A percentile compares a stretch with the other conserved stretches of the same genome.
These are phyloP conservation scores for Diaporthe humulicola DNA, from an alignment of 2,329 filamentous ascomycete species.

Conservation along the genomic window DNA sequence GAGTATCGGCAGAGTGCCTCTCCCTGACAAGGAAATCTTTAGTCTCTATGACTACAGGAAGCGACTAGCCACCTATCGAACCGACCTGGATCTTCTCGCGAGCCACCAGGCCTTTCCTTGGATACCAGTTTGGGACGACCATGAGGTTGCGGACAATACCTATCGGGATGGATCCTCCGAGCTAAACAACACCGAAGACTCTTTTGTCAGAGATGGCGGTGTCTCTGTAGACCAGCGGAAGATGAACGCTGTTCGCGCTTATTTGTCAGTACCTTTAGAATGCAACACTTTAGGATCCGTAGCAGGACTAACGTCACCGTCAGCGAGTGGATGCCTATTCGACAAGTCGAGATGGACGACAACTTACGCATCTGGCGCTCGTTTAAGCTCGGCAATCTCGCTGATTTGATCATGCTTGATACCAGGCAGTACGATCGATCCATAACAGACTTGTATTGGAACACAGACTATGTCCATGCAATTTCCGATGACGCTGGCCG, in stretches of 20 bases:
- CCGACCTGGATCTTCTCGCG: conserved; percentile 70
- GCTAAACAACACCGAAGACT: conserved; percentile 76
- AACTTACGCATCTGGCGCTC: conserved; percentile 77
- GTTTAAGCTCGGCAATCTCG: conserved; percentile 74
- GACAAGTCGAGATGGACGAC: conserved; percentile 76
- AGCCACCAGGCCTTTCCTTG: conserved; percentile 70
- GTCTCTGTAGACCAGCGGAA: conserved; percentile 80
- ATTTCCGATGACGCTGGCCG: conserved; percentile 76
- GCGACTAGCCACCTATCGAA: conserved; percentile 69
- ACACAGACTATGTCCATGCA: conserved; percentile 73
- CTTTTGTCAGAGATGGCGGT: conserved; percentile 69
- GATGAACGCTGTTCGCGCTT: conserved; percentile 79
- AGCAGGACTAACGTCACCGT: too few relatives aligned
- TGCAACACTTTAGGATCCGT: too few relatives aligned
- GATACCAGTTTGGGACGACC: conserved; percentile 76
- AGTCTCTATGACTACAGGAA: conserved; percentile 72
- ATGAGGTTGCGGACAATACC: conserved; percentile 74
- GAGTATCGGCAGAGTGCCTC: conserved; percentile 64
- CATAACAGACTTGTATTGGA: conserved; percentile 71
- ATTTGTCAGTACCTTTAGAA: too few relatives aligned
- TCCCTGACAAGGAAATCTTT: conserved; percentile 64
- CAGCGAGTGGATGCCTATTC: conserved; percentile 74
- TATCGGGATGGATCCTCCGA: conserved; percentile 72
- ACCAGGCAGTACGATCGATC: conserved; percentile 77
- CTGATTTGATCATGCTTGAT: conserved; percentile 78